phyloP scores from a whole-genome alignment of 768 basidiomycete genomes.

The Tulasnella sp. region DNA sequence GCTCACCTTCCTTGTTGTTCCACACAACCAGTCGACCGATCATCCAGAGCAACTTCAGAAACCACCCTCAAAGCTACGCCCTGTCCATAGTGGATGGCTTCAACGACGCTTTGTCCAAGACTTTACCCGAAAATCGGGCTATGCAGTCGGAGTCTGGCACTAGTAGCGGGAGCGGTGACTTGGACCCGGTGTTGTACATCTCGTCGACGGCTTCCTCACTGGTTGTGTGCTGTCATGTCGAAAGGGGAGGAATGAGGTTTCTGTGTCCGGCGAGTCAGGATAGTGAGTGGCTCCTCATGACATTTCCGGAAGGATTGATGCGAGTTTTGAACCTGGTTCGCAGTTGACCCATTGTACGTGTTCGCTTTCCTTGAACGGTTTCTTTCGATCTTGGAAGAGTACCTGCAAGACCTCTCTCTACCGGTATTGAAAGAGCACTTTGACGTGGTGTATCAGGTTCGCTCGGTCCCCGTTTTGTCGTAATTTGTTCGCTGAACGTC shows the following conservation, averaged over 20 bases:
- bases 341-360: slow-evolving; percentile 82
- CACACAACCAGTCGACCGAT: slow-evolving; percentile 42
- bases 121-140: slow-evolving; percentile 19
- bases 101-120: slow-evolving; percentile 56
- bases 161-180: slow-evolving; percentile 22
- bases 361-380: slow-evolving; percentile 85
- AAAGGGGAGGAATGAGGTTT: slow-evolving; percentile 62
- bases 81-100: slow-evolving; percentile 77
- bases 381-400: slow-evolving; percentile 70
- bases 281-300: slow-evolving; percentile 39
- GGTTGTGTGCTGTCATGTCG: slow-evolving; percentile 77
- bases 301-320: background rate
- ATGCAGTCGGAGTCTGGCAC: background rate
- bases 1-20: background rate
- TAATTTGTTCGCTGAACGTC: slow-evolving; percentile 7
- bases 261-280: slow-evolving; percentile 76
- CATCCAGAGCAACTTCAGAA: slow-evolving; percentile 83
- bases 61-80: slow-evolving; percentile 63
- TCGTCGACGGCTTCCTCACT: slow-evolving; percentile 31
- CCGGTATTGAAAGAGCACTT: slow-evolving; percentile 80
- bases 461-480: slow-evolving; percentile 16
- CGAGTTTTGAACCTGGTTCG: background rate
- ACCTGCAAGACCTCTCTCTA: slow-evolving; percentile 76
- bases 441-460: slow-evolving; percentile 87
- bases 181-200: slow-evolving; percentile 69